phyloP scores from a whole-genome alignment of 805 yeast genomes.

The Cyberlindnera mississippiensis region DNA sequence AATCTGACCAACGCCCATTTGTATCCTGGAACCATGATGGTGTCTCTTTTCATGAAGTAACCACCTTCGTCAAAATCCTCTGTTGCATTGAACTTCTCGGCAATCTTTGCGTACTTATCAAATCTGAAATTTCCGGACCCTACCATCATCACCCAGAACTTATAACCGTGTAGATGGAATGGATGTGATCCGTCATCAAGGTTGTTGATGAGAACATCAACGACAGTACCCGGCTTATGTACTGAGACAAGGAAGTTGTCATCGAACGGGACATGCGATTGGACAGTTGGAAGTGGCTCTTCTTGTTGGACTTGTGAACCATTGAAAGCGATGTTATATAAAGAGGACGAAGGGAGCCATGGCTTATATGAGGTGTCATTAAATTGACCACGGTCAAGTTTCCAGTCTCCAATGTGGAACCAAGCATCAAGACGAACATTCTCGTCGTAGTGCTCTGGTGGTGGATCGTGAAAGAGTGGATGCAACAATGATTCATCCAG shows the following conservation, averaged over 20 bases:
- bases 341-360: slow-evolving; percentile 11
- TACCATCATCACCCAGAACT: slow-evolving; percentile 27
- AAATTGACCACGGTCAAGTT: slow-evolving; percentile 26
- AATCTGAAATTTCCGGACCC: slow-evolving; percentile 28
- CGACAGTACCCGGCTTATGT: slow-evolving; percentile 29
- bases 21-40: slow-evolving; percentile 52
- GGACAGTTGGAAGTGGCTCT: neutral
- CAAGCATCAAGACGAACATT: slow-evolving; percentile 23
- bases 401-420: slow-evolving; percentile 25
- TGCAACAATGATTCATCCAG: slow-evolving; percentile 25
- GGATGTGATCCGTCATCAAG: slow-evolving; percentile 66
- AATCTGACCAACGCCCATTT: slow-evolving; percentile 57
- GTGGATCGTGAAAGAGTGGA: slow-evolving; percentile 20
- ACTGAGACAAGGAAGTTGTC: slow-evolving; percentile 23
- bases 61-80: slow-evolving; percentile 38
- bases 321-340: slow-evolving; percentile 20
- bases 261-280: slow-evolving; percentile 13
- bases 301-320: slow-evolving; percentile 10
- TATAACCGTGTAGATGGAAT: slow-evolving; percentile 55
- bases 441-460: slow-evolving; percentile 17
- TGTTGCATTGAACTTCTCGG: slow-evolving; percentile 41
- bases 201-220: slow-evolving; percentile 65
- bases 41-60: slow-evolving; percentile 42
- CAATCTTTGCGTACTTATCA: slow-evolving; percentile 25
- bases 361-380: slow-evolving; percentile 26